These are phyloP conservation scores for Paracamarosporium sp. DNA, from an alignment of 2,329 filamentous ascomycete genomes.

Conservation along the genomic window DNA sequence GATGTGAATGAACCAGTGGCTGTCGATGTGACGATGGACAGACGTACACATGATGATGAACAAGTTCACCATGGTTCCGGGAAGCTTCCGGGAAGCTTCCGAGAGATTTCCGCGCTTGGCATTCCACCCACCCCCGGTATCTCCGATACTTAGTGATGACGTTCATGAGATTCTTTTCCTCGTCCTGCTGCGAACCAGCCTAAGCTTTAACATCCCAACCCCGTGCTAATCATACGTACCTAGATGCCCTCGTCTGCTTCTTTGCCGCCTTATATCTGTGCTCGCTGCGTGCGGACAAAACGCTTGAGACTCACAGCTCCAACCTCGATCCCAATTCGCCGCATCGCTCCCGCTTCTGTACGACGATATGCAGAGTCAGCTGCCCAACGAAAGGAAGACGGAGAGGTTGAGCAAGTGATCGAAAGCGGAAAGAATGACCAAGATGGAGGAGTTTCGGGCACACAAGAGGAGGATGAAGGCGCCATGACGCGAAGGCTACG, in stretches of 20 bases:
- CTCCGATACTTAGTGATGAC: constrained; percentile 17
- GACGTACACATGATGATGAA: background rate
- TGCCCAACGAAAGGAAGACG: constrained; percentile 20
- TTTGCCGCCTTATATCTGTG: constrained; percentile 38
- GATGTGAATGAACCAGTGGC: too few relatives aligned
- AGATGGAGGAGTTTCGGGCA: background rate
- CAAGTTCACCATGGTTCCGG: background rate
- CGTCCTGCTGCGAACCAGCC: background rate
- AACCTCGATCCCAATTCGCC: constrained; percentile 12
- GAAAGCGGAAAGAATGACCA: background rate
- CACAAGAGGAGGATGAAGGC: constrained; percentile 48
- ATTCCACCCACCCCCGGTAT: background rate
- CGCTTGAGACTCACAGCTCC: constrained; percentile 15
- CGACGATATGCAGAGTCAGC: constrained; percentile 32
- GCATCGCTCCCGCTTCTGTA: constrained; percentile 13
- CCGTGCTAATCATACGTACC: constrained; percentile 1
- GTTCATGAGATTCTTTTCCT: constrained; percentile 19
- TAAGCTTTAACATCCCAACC: background rate
- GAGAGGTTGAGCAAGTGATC: background rate
- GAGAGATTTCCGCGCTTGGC: constrained; percentile 13
- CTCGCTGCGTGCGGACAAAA: constrained; percentile 49
- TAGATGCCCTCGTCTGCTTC: constrained; percentile 38
- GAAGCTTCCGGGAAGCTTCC: background rate
- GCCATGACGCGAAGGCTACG: constrained; percentile 65
- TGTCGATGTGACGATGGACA: too few relatives aligned